A percentile compares a stretch with the other conserved stretches of the same genome.
Evolutionary conservation across 2,329 filamentous ascomycete species (phyloP).

Genomic region (Ophiostoma sp.): DNA sequence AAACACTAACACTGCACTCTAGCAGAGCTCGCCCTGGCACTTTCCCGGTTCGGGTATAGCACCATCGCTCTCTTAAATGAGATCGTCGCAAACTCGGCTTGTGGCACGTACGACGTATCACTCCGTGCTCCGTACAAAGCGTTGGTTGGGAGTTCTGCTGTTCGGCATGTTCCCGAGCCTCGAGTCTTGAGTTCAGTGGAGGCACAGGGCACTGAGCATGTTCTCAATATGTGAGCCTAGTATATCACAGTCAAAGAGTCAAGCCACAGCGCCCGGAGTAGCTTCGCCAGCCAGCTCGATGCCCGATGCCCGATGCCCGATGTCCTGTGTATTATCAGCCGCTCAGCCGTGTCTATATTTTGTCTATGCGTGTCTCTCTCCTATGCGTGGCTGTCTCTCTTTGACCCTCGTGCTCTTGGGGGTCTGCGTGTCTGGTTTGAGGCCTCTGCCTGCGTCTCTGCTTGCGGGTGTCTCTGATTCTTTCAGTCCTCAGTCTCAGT

Average conservation of each 20-base stretch:
- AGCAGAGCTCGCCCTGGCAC: neutral
- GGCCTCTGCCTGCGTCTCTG: neutral
- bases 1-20: conserved; percentile 1
- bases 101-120: neutral
- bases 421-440: neutral
- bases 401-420: neutral
- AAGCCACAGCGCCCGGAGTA: too few species aligned
- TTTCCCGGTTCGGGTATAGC: conserved; percentile 11
- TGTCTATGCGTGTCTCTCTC: neutral
- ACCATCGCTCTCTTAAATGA: conserved; percentile 23
- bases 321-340: neutral
- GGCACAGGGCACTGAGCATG: too few species aligned
- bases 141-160: neutral
- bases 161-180: too few species aligned
- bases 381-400: neutral
- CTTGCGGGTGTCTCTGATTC: too few species aligned
- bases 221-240: too few species aligned
- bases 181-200: too few species aligned
- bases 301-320: neutral
- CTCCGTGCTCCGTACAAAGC: too few species aligned
- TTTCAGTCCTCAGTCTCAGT: too few species aligned
- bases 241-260: too few species aligned
- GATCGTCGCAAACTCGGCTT: neutral
- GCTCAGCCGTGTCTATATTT: conserved; percentile 8
- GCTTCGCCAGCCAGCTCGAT: too few species aligned